Evolutionary conservation across 1,284 basidiomycete species (phyloP).

Genomic region (Hypsizygus ulmarius): DNA sequence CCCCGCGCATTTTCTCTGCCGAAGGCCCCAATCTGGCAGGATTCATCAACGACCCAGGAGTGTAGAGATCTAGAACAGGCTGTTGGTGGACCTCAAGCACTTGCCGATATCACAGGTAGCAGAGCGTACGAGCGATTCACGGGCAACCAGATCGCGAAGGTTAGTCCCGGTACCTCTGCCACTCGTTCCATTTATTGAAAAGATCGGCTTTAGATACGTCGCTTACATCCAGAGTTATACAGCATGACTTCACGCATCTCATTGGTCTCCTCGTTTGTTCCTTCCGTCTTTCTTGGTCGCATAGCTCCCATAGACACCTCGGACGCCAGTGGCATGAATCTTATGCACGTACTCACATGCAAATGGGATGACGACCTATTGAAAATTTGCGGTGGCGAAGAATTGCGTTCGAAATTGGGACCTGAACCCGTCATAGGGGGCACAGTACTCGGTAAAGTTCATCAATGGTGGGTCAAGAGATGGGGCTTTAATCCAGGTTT

Average conservation of each 20-base stretch:
- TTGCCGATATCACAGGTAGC: slow-evolving; percentile 80
- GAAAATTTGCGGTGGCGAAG: slow-evolving; percentile 60
- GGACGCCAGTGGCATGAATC: slow-evolving; percentile 91
- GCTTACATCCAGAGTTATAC: slow-evolving; percentile 61
- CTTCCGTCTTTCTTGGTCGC: slow-evolving; percentile 71
- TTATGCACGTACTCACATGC: slow-evolving; percentile 70
- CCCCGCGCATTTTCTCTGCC: slow-evolving; percentile 69
- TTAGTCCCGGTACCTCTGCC: slow-evolving; percentile 28
- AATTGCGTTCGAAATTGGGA: slow-evolving; percentile 72
- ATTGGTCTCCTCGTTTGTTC: slow-evolving; percentile 81
- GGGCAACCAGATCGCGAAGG: slow-evolving; percentile 80
- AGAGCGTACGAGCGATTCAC: slow-evolving; percentile 89
- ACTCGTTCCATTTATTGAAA: slow-evolving; percentile 4
- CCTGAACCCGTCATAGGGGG: slow-evolving; percentile 77
- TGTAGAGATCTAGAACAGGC: slow-evolving; percentile 68
- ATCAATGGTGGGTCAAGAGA: slow-evolving; percentile 69
- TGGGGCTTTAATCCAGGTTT: slow-evolving; percentile 72
- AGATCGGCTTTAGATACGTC: slow-evolving; percentile 47
- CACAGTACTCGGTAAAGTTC: slow-evolving; percentile 63
- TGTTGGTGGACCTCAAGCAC: slow-evolving; percentile 65
- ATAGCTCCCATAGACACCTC: slow-evolving; percentile 74
- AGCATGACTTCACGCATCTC: slow-evolving; percentile 68
- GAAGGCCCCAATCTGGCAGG: slow-evolving; percentile 88
- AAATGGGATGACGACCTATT: slow-evolving; percentile 68
- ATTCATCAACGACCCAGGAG: slow-evolving; percentile 79